phyloP scores from a whole-genome alignment of 2,329 filamentous ascomycete species.

The Lasiodiplodia gonubiensis region DNA sequence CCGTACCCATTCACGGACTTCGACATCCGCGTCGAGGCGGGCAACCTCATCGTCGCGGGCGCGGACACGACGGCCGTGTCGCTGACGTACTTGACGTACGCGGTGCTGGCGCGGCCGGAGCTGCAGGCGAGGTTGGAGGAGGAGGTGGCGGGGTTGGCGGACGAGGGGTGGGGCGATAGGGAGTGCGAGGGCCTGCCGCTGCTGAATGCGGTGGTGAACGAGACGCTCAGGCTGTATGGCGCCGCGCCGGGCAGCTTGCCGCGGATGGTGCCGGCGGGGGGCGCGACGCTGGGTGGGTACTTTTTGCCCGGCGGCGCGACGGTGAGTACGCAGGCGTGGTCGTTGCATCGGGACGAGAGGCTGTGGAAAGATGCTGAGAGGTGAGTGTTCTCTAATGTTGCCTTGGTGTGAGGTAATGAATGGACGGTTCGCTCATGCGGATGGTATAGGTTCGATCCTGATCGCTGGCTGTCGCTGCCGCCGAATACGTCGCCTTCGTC shows the following conservation, averaged over 20 bases:
- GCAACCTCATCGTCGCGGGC: slow-evolving; percentile 44
- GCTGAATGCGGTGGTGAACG: slow-evolving; percentile 46
- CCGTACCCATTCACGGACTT: slow-evolving; percentile 41
- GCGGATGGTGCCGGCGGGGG: slow-evolving; percentile 43
- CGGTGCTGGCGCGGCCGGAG: slow-evolving; percentile 35
- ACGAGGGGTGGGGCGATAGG: slow-evolving; percentile 33
- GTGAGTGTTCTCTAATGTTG: not conserved
- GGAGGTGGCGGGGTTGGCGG: slow-evolving; percentile 34
- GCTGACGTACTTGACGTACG: slow-evolving; percentile 45
- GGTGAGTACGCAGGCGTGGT: slow-evolving; percentile 48
- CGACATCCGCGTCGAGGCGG: slow-evolving; percentile 42
- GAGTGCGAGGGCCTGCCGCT: slow-evolving; percentile 39
- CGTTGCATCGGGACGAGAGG: slow-evolving; percentile 43
- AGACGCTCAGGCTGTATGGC: slow-evolving; percentile 47
- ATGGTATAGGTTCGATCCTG: slow-evolving; percentile 40
- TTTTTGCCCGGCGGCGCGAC: slow-evolving; percentile 43
- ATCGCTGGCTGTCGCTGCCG: slow-evolving; percentile 39
- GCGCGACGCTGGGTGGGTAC: slow-evolving; percentile 42
- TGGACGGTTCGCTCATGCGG: not conserved
- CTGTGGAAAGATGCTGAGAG: slow-evolving; percentile 11
- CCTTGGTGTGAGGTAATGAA: too few species aligned
- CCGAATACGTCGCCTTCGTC: slow-evolving; percentile 39
- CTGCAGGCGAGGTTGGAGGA: slow-evolving; percentile 35
- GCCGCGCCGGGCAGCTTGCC: slow-evolving; percentile 45
- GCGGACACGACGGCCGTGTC: slow-evolving; percentile 44